A percentile compares a stretch with the other conserved stretches of the same genome.
Conservation (phyloP, 148 eudicot species). For the Mesembryanthemum crystallinum region DNA sequence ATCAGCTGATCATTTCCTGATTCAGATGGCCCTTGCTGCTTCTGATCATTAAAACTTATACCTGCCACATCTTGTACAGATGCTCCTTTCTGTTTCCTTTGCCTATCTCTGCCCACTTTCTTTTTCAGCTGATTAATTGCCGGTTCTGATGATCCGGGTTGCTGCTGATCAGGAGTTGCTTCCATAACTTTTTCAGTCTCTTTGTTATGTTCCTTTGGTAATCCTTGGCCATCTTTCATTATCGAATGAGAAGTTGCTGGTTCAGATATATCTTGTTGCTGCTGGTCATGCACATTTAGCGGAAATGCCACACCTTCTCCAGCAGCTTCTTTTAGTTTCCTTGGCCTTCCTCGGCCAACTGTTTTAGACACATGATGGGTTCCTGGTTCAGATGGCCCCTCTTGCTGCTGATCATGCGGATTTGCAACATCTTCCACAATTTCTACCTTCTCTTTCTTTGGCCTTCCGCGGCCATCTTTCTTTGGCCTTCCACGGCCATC, state of each 20-base stretch:
- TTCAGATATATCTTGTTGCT: neutral
- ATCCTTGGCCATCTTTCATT: too few species aligned
- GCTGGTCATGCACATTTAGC: neutral
- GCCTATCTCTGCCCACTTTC: neutral
- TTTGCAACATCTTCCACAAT: neutral
- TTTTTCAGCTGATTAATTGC: neutral
- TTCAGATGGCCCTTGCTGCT: conserved; percentile 1
- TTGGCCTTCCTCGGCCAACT: conserved; percentile 10
- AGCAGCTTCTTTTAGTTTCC: neutral
- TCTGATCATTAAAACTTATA: neutral
- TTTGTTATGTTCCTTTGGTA: too few species aligned
- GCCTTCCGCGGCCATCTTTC: too few species aligned
- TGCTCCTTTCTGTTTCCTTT: conserved; percentile 1
- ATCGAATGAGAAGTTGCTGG: too few species aligned
- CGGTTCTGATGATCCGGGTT: neutral
- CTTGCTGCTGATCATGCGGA: neutral
- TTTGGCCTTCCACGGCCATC: conserved; percentile 6
- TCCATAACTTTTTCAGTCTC: too few species aligned
- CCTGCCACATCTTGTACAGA: neutral
- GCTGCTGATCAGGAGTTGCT: neutral
- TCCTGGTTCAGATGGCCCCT: neutral
- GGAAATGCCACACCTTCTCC: neutral
- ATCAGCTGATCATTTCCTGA: neutral
- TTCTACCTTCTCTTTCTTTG: neutral
- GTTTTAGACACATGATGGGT: neutral